Conservation (phyloP, 495 filamentous ascomycete genomes). For the Apodospora peruviana region DNA sequence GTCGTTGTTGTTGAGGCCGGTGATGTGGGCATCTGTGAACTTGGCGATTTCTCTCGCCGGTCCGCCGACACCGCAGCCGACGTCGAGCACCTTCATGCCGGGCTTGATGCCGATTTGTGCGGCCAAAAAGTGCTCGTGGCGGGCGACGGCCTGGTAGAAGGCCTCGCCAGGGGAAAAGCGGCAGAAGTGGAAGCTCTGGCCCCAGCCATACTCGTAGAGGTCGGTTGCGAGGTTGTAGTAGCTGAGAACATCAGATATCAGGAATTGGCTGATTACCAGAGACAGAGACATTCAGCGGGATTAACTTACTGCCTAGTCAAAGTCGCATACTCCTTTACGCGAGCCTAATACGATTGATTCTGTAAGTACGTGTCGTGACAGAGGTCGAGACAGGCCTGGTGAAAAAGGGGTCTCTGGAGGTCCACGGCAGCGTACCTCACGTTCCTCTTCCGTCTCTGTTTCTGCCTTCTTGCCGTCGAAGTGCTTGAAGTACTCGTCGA, state of each 20-base stretch:
- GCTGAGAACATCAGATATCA: constrained; percentile 34
- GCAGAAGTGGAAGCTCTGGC: constrained; percentile 95
- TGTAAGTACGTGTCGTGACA: constrained; percentile 15
- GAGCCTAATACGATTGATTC: constrained; percentile 45
- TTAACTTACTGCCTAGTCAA: constrained; percentile 84
- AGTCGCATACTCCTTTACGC: constrained; percentile 88
- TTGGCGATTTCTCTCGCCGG: constrained; percentile 97
- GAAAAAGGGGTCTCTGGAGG: no score
- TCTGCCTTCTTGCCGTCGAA: constrained; percentile 90
- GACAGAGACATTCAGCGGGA: no score
- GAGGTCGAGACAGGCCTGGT: no score
- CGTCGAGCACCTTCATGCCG: constrained; percentile 88
- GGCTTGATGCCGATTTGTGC: constrained; percentile 80
- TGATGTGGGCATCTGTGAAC: constrained; percentile 85
- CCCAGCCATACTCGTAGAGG: constrained; percentile 97
- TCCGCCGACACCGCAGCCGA: constrained; percentile 95
- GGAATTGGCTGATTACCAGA: not conserved
- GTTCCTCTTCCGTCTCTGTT: constrained; percentile 73
- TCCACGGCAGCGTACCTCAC: constrained; percentile 68
- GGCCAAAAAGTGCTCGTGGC: constrained; percentile 97
- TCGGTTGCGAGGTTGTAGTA: constrained; percentile 99
- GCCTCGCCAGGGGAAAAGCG: constrained; percentile 84
- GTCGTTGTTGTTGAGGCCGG: constrained; percentile 98
- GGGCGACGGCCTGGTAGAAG: constrained; percentile 90
- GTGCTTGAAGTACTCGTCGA: constrained; percentile 99